Evolutionary conservation across 371 early-diverging fungal genomes (phyloP), one percentile per base, ranked within the genome.

Genomic region (Zancudomyces culisetae): DNA sequence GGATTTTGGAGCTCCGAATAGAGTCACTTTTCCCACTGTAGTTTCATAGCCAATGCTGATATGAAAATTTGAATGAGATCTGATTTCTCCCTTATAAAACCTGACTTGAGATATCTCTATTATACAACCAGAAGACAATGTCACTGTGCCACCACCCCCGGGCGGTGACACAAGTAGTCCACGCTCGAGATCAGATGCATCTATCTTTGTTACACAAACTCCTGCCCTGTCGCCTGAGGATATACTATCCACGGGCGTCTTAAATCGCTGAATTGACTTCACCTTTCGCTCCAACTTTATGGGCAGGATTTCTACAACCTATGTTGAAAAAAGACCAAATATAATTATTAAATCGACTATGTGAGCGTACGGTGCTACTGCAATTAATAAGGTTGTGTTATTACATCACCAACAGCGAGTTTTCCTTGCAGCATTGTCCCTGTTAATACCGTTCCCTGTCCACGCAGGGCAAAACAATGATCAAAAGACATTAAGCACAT

Each of bases 191-290:
- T 29, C 26, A 6, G 6, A 6, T 10, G 49, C 6, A 24, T 49
- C 49, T 6, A 49, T 10, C 21, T 42, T 42, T 21, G 27, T 26
- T 19, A 49, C 19, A 24, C 49, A 49, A 4, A 49, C 26, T 10
- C 49, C 49, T 35, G 49, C 49, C n/a, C 49, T 29, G 21, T 49
- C 49, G 6, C 49, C 49, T 21, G 23, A 6, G 10, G 10, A 19
- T 22, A 49, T 49, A 27, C 35, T 28, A 4, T 27, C 10, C 29
- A 26, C 27, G n/a, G 49, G 42, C 49, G 6, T n/a, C 20, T 24
- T 49, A 19, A 49, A 49, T 26, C 49, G 19, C 27, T 49, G 49
- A 10, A 49, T 49, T 49, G 49, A 49, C 27, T 49, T 49, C 19
- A 49, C 42, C 42, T 49, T 49, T 26, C 49, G 19, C 29, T 29